phyloP scores from a whole-genome alignment of 305 asterid species.

The Fraxinus dipetala region DNA sequence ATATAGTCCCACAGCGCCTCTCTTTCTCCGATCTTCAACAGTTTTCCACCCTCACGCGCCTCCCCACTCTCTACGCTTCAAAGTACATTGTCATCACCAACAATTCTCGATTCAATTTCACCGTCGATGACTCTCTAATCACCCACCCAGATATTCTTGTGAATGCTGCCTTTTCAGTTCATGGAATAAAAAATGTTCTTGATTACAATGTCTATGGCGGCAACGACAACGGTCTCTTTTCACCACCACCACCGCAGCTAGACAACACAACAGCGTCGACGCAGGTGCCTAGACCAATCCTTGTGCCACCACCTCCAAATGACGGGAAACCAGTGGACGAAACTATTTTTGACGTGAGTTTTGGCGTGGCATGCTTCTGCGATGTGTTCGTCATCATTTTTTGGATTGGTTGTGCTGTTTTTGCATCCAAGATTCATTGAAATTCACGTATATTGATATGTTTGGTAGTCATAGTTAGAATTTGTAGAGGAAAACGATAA shows the following conservation, averaged over 20 bases:
- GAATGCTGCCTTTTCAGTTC: slow-evolving; percentile 45
- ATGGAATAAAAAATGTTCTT: slow-evolving; percentile 50
- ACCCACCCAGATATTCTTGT: slow-evolving; percentile 43
- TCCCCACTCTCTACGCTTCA: slow-evolving; percentile 55
- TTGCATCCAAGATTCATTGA: slow-evolving; percentile 10
- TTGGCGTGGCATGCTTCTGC: slow-evolving; percentile 21
- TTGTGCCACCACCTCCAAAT: neutral
- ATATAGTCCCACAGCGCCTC: slow-evolving; percentile 68
- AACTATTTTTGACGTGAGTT: neutral
- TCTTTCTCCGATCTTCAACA: slow-evolving; percentile 47
- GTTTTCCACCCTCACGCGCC: slow-evolving; percentile 31
- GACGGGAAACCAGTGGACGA: slow-evolving; percentile 17
- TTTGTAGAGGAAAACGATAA: neutral
- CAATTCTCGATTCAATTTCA: slow-evolving; percentile 44
- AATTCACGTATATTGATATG: neutral
- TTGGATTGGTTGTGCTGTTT: neutral
- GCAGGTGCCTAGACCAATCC: neutral
- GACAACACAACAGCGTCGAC: neutral
- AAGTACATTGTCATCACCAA: slow-evolving; percentile 53
- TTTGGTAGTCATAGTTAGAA: neutral
- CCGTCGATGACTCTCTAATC: slow-evolving; percentile 45
- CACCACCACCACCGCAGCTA: slow-evolving; percentile 37
- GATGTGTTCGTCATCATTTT: neutral
- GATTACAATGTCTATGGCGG: slow-evolving; percentile 43
- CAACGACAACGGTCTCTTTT: neutral